Evolutionary conservation across 2,329 filamentous ascomycete species (phyloP).

Genomic region (Pseudogymnoascus sp.): DNA sequence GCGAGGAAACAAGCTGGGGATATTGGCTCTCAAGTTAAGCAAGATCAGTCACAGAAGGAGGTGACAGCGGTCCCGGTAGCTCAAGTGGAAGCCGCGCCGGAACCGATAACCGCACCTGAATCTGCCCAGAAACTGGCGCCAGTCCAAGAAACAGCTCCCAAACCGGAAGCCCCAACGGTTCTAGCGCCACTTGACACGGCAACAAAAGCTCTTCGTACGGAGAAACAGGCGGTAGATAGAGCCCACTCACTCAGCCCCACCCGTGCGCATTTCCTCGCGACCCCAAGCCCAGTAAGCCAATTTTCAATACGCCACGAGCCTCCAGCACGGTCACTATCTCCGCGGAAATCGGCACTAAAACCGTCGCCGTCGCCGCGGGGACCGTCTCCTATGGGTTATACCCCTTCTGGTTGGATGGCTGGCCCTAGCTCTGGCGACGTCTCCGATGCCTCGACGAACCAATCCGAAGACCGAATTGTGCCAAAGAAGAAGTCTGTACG

Average conservation of each 20-base stretch:
- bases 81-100: background rate
- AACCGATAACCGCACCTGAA: background rate
- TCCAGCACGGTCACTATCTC: slow-evolving; percentile 62
- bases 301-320: slow-evolving; percentile 52
- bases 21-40: background rate
- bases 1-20: slow-evolving; percentile 15
- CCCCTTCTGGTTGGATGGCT: slow-evolving; percentile 36
- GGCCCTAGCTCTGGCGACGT: slow-evolving; percentile 19
- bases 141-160: background rate
- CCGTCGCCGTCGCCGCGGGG: slow-evolving; percentile 43
- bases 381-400: slow-evolving; percentile 40
- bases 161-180: background rate
- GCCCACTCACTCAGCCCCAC: slow-evolving; percentile 48
- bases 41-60: background rate
- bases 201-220: background rate
- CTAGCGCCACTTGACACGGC: background rate
- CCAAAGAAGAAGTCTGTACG: slow-evolving; percentile 56
- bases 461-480: slow-evolving; percentile 17
- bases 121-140: background rate
- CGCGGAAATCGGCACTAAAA: slow-evolving; percentile 70
- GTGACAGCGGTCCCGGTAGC: background rate
- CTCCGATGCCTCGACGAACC: slow-evolving; percentile 13
- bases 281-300: slow-evolving; percentile 36
- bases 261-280: slow-evolving; percentile 56
- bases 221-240: slow-evolving; percentile 23